phyloP scores from a whole-genome alignment of 1,284 basidiomycete species.

The Fomitopsis betulina region DNA sequence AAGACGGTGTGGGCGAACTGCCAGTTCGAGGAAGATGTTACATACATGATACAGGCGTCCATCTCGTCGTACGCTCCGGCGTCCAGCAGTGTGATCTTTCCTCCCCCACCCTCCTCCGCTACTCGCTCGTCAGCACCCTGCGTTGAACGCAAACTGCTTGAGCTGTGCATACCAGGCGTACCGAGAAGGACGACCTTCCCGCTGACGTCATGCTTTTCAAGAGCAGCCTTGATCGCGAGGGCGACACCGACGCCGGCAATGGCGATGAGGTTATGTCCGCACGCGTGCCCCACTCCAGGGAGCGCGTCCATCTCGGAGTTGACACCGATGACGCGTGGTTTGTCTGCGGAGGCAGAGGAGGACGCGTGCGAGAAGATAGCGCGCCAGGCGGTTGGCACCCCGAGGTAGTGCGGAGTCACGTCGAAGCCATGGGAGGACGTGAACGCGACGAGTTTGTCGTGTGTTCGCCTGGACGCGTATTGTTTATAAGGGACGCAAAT shows the following conservation, averaged over 20 bases:
- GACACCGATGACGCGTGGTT: constrained; percentile 58
- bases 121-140: neutral
- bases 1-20: neutral
- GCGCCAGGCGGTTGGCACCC: constrained; percentile 65
- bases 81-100: constrained; percentile 72
- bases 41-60: constrained; percentile 75
- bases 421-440: constrained; percentile 48
- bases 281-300: constrained; percentile 64
- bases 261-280: constrained; percentile 85
- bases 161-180: constrained; percentile 57
- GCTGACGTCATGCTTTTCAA: constrained; percentile 57
- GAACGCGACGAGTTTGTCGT: constrained; percentile 32
- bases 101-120: constrained; percentile 79
- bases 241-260: constrained; percentile 74
- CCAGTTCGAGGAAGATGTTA: neutral
- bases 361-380: constrained; percentile 46
- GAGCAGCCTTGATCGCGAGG: constrained; percentile 63
- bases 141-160: neutral
- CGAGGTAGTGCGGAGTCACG: constrained; percentile 50
- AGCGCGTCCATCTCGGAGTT: constrained; percentile 74
- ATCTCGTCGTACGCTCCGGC: constrained; percentile 71
- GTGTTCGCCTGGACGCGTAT: constrained; percentile 26
- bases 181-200: constrained; percentile 78
- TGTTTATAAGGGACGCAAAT: neutral
- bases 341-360: neutral